A percentile compares a stretch with the other conserved stretches of the same genome.
Evolutionary conservation across 2,329 filamentous ascomycete genomes (phyloP).

Genomic region (Diaporthe destruens): DNA sequence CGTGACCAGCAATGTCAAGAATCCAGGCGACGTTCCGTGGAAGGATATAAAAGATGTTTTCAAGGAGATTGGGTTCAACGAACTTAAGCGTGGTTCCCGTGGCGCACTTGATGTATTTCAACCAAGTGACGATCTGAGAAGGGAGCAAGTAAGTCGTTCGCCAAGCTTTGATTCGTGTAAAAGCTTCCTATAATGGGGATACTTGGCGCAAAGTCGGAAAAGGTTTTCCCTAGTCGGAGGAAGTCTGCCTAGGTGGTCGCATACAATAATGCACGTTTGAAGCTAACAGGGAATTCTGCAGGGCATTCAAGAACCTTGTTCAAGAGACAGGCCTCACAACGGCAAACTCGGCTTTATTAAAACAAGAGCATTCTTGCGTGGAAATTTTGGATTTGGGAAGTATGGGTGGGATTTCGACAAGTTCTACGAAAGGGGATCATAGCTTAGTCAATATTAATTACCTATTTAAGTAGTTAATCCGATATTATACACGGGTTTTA

Average conservation of each 20-base stretch:
- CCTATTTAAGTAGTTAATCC: neutral
- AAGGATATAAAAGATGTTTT: neutral
- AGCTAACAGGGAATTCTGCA: neutral
- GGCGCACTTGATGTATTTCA: neutral
- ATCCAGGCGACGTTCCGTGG: neutral
- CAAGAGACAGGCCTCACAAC: slow-evolving; percentile 3
- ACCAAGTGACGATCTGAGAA: neutral
- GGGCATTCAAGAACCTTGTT: neutral
- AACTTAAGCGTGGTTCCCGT: no score
- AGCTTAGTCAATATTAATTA: neutral
- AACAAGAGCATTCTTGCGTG: neutral
- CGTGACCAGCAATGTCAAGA: neutral
- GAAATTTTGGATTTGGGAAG: neutral
- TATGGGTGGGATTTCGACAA: neutral
- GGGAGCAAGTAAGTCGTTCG: neutral
- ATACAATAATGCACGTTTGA: neutral
- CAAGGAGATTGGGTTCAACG: neutral
- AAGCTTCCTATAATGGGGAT: neutral
- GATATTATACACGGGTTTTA: no score
- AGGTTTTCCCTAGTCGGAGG: neutral
- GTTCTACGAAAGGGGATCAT: neutral
- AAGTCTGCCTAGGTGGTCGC: neutral
- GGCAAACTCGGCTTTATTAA: neutral
- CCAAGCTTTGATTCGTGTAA: neutral
- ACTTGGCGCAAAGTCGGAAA: neutral